Evolutionary conservation across 2,329 filamentous ascomycete genomes (phyloP).

Genomic region (Westerdykella aurantiaca): DNA sequence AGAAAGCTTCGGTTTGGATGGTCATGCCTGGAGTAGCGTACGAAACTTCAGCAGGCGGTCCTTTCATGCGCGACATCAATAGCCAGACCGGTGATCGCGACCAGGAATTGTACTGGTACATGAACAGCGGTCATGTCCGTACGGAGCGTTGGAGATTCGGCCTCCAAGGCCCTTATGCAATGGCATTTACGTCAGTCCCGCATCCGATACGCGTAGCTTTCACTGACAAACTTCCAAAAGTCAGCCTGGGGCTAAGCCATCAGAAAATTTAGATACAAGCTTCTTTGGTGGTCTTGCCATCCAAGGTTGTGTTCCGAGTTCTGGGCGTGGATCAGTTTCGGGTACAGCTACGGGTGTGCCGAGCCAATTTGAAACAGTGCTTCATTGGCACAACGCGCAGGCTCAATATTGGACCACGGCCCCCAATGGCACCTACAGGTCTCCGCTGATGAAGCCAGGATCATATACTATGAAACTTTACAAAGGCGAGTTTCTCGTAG

Average conservation of each 20-base stretch:
- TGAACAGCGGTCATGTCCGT: conserved; percentile 21
- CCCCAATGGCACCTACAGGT: conserved; percentile 11
- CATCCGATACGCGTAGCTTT: neutral
- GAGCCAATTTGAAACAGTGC: conserved; percentile 17
- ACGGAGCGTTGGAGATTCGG: conserved; percentile 20
- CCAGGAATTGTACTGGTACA: conserved; percentile 22
- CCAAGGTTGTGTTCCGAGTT: conserved; percentile 15
- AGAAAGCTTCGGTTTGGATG: conserved; percentile 19
- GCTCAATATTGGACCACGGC: conserved; percentile 55
- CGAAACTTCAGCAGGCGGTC: conserved; percentile 17
- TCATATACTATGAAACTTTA: conserved; percentile 18
- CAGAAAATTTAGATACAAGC: conserved; percentile 15
- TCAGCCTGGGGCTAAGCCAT: conserved; percentile 9
- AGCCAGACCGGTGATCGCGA: conserved; percentile 14
- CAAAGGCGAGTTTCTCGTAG: conserved; percentile 15
- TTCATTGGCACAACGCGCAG: conserved; percentile 57
- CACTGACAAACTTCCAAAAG: neutral
- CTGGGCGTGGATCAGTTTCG: conserved; percentile 13
- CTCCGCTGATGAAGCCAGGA: conserved; percentile 17
- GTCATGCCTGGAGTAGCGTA: conserved; percentile 20
- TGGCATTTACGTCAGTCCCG: conserved; percentile 11
- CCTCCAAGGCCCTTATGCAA: conserved; percentile 17
- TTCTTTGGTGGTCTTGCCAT: conserved; percentile 16
- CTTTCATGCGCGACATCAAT: conserved; percentile 24
- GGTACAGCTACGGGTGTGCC: conserved; percentile 15